phyloP scores from a whole-genome alignment of 1,139 yeast species.

The Nakaseomyces glabratus region DNA sequence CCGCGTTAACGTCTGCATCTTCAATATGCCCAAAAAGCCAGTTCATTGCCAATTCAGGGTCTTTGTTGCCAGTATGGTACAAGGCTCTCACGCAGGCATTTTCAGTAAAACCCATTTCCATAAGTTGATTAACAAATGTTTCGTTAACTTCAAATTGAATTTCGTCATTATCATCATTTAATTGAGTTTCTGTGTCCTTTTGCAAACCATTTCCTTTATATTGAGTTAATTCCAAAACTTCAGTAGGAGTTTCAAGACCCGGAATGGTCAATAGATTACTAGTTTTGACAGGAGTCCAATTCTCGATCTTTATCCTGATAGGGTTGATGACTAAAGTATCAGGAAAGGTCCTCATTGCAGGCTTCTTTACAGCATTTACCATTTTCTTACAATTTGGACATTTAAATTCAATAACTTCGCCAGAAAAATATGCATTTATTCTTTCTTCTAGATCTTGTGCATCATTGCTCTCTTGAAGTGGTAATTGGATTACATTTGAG shows the following conservation, averaged over 20 bases:
- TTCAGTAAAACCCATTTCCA: conserved; percentile 82
- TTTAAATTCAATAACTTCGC: conserved; percentile 57
- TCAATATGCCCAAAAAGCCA: conserved; percentile 90
- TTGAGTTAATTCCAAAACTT: conserved; percentile 31
- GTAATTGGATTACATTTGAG: conserved; percentile 62
- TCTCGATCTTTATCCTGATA: conserved; percentile 70
- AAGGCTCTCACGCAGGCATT: conserved; percentile 60
- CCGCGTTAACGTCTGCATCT: conserved; percentile 66
- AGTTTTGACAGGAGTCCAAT: conserved; percentile 85
- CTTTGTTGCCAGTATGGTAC: conserved; percentile 58
- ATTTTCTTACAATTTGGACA: conserved; percentile 50
- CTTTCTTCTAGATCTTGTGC: conserved; percentile 44
- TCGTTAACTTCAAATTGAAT: conserved; percentile 46
- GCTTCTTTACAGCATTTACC: conserved; percentile 36
- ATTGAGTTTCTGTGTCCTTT: conserved; percentile 36
- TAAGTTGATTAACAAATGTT: conserved; percentile 45
- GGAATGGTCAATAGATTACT: conserved; percentile 64
- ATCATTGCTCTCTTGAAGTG: conserved; percentile 40
- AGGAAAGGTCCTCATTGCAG: conserved; percentile 61
- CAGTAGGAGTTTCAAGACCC: conserved; percentile 27
- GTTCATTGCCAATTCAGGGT: conserved; percentile 74
- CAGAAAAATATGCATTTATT: conserved; percentile 38
- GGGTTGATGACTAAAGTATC: conserved; percentile 61
- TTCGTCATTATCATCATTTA: conserved; percentile 31
- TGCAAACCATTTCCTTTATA: conserved; percentile 32